Evolutionary conservation across 2,329 filamentous ascomycete genomes (phyloP).

Genomic region (Pseudopithomyces chartarum): DNA sequence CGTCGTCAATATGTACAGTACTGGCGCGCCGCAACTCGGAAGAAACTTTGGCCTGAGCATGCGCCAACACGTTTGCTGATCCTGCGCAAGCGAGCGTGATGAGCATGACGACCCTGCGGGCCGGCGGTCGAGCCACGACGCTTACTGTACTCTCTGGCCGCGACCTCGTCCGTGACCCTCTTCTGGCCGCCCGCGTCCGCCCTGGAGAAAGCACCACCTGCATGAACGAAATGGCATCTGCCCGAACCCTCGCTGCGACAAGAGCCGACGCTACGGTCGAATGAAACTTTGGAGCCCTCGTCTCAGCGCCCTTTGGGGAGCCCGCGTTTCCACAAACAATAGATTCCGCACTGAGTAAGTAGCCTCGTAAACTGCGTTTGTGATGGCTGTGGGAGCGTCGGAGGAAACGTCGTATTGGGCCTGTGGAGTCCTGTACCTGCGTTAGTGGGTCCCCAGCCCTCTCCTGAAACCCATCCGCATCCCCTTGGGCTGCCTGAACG

Average conservation of each 20-base stretch:
- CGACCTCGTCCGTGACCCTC: slow-evolving; percentile 5
- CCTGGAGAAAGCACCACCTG: slow-evolving; percentile 4
- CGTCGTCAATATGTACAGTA: too few relatives aligned
- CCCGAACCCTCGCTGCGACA: neutral
- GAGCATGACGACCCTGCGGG: slow-evolving; percentile 14
- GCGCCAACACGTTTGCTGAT: slow-evolving; percentile 13
- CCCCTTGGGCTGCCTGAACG: slow-evolving; percentile 26
- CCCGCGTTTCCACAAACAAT: slow-evolving; percentile 36
- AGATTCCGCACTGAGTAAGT: slow-evolving; percentile 17
- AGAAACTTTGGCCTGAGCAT: slow-evolving; percentile 15
- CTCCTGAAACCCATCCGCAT: slow-evolving; percentile 40
- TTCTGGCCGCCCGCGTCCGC: slow-evolving; percentile 1
- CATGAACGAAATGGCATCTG: slow-evolving; percentile 11
- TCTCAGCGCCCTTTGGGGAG: slow-evolving; percentile 23
- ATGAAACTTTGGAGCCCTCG: slow-evolving; percentile 35
- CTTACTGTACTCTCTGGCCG: slow-evolving; percentile 10
- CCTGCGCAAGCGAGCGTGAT: slow-evolving; percentile 10
- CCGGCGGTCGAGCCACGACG: slow-evolving; percentile 16
- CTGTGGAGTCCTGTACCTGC: slow-evolving; percentile 41
- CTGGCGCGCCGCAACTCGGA: neutral
- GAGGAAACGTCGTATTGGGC: slow-evolving; percentile 42
- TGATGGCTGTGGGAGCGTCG: slow-evolving; percentile 24
- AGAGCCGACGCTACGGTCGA: slow-evolving; percentile 19
- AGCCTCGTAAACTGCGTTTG: slow-evolving; percentile 28
- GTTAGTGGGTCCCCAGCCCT: slow-evolving; percentile 35